Base-by-base conservation (phyloP, 176 grass and related monocot species). In the Dendrocalamus sinicus region DNA sequence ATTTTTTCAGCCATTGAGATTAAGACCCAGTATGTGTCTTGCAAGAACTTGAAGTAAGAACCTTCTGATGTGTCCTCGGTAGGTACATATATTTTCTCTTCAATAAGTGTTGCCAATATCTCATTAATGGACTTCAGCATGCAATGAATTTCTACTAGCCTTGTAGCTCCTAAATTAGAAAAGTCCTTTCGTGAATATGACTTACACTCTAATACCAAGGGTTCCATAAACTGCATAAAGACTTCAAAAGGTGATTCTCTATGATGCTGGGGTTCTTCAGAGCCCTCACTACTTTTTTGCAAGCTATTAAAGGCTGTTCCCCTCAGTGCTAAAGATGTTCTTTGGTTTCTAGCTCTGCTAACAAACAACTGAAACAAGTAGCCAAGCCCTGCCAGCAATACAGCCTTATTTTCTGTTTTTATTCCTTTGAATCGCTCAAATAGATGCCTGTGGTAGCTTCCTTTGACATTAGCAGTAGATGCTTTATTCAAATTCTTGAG, bases 81-180 rank as follows among this genome's bases (percentile, higher is more conserved):
- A 70, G 87, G 90, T 47, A 91, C 70, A 96, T 99, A 99, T 69
- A 94, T 92, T 73, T 81, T 96, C 92, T 96, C 96, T 83, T 91
- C 69, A 69, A 89, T 87, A 76, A 89, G 80, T 79, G 75, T 94
- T 73, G 54, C 50, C 65, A 99, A 58, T 70, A 81, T 91, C 30
- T 96, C 86, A 72, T 99, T 99, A 50, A 99, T 68, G 24, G 94
- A 99, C 75, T 99, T 99, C 57, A 99, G 76, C 86, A 99, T 94
- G 87, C 96, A 99, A 88, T 96, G 93, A 78, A 87, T 84, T 83
- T 94, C 90, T 77, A 96, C 81, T 40, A 99, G 89, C 59, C 75
- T 88, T 62, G 86, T 85, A 54, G 92, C 92, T 84, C 83, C 88
- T 64, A 89, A 79, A 80, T 52, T 67, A 77, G 90, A 92, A 77